A percentile compares a stretch with the other conserved stretches of the same genome.
phyloP scores from a whole-genome alignment of 441 rosid species.

The Brassica hybrid region DNA sequence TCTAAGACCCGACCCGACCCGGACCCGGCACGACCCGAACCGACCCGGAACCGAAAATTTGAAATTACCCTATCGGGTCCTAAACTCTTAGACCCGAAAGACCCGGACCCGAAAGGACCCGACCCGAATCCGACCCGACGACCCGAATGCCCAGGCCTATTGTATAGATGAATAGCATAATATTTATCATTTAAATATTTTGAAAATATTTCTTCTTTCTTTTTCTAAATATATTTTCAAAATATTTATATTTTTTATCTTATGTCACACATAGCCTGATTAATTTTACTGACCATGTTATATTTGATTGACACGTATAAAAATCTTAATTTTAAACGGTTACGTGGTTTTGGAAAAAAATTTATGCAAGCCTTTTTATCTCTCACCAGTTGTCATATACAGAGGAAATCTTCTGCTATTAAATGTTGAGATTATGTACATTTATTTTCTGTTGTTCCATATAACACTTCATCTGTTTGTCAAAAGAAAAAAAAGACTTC shows the following conservation, averaged over 20 bases:
- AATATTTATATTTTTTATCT: not conserved
- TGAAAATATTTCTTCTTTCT: not conserved
- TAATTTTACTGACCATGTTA: not conserved
- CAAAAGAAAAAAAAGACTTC: not conserved
- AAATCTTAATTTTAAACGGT: not conserved
- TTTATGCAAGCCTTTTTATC: not conserved
- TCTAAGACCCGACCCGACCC: too few relatives aligned
- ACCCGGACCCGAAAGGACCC: too few relatives aligned
- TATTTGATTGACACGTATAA: not conserved
- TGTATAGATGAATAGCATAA: too few relatives aligned
- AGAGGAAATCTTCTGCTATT: not conserved
- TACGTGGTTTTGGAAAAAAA: not conserved
- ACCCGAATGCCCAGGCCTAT: too few relatives aligned
- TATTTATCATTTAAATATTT: not conserved
- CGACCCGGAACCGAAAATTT: too few relatives aligned
- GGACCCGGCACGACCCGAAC: too few relatives aligned
- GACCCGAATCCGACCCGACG: too few relatives aligned
- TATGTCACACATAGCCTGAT: not conserved
- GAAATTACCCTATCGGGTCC: too few relatives aligned
- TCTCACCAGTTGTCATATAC: not conserved
- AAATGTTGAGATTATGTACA: constrained; percentile 11
- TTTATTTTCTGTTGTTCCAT: not conserved
- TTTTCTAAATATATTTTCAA: too few relatives aligned
- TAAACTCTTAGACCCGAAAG: too few relatives aligned
- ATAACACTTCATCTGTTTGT: not conserved